Base-by-base conservation (phyloP, 2,329 filamentous ascomycete genomes). In the Ophiocordyceps camponoti-leonardi region DNA sequence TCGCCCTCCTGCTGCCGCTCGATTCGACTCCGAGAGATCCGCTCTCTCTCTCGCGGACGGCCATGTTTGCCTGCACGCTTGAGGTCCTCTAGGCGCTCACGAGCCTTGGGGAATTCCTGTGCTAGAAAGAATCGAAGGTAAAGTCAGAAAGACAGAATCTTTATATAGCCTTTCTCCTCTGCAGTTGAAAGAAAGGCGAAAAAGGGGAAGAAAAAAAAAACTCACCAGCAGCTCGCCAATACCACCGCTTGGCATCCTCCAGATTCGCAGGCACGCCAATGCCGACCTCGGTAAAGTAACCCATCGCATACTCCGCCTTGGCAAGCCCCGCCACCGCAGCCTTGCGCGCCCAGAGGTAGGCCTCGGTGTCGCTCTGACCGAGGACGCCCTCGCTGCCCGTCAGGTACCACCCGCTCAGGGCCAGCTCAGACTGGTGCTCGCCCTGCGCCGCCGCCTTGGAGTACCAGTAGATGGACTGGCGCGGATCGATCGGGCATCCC, bases 241-340 rank as follows among this genome's bases (percentile, higher is more conserved):
- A 98, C 92, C 92, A 98, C 54, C 87, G 77, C 71, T 94, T 95
- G 20, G 90, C 92, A 65, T 96, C 92, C 56, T 98, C 92, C 54
- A 95, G 56, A 60, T 90, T 93, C 10, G 83, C 79, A 16, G 81
- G 72, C 51, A 86, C 80, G 28, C 92, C 92, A 54, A 98, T 96
- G 13, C 92, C 92, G 43, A 92, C 81, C 63, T 98, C 92, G 1
- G 86, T 93, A 58, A 94, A 95, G 64, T 96, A 95, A 0, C 92
- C 92, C 61, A 98, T 94, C 0, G 90, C 92, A 64, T 95, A 96
- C 66, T 96, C 85, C 0, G 92, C 92, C 68, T 96, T 98, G 8
- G 86, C 80, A 35, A 95, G 65, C 3, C 90, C 87, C 4, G 86
- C 83, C 51, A 81, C 77, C 0, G 92, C 92, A 2, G 92, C 90